Base-by-base conservation (phyloP, 495 filamentous ascomycete genomes). In the Ramalina intermedia region DNA sequence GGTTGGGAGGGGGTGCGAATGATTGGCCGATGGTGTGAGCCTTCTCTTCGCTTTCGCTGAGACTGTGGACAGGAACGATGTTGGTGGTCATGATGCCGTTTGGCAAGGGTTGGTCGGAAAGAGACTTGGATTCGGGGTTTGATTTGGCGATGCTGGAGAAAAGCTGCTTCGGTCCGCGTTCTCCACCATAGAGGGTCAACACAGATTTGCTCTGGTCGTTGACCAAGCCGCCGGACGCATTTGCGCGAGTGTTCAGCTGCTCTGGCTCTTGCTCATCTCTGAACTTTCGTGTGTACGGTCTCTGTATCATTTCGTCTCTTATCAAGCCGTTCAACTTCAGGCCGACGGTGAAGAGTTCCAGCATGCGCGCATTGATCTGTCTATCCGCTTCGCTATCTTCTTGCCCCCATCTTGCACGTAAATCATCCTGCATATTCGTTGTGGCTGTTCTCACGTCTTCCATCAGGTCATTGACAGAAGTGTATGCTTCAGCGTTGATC, bases 131-230 rank as follows among this genome's bases (percentile, higher is more conserved):
- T 14, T 62, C 56, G 18, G 61, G 53, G n/a, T 72, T 69, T 3
- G 74, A 66, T 51, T 75, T 74, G 53, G 82, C 81, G 23, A 88
- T 65, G 63, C 87, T 93, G 13, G 87, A 87, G 62, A 87, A 94
- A 14, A 94, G 69, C 47, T 90, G 85, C 55, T 79, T 83, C 13
- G 81, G 70, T 29, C 76, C 78, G 26, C 77, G 73, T n/a, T 80
- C 79, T 43, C 80, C 79, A 33, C 79, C 81, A 46, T 77, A 81
- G 1, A 91, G 67, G 0, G 83, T 87, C 51, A 94, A 64, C 1
- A 86, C 80, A 21, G 75, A 62, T 40, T 74, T 74, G 33, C 72
- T 37, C 73, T 35, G 24, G 68, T 65, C 14, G 66, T 51, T 14
- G 51, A 47, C 41, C 43, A 47, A 16, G 41, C 23, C 43, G 33